Conservation (phyloP, 2,329 filamentous ascomycete species). For the Venturia oleaginea region DNA sequence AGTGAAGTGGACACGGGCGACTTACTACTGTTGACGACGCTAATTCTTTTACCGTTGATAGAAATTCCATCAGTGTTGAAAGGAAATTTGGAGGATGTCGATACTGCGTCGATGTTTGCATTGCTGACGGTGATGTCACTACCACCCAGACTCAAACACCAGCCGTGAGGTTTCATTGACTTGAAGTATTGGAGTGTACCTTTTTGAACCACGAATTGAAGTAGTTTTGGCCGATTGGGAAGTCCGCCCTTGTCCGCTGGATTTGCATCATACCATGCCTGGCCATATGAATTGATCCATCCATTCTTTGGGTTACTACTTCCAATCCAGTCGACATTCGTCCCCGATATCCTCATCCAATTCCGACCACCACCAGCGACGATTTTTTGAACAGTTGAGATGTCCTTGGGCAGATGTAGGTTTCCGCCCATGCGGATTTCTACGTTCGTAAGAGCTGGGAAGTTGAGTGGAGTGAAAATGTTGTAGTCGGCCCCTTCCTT, state of each 20-base stretch:
- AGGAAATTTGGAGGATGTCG: slow-evolving; percentile 27
- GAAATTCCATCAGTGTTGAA: slow-evolving; percentile 35
- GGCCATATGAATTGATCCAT: slow-evolving; percentile 39
- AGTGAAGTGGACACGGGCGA: not conserved
- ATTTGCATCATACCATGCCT: slow-evolving; percentile 39
- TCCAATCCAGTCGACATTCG: slow-evolving; percentile 26
- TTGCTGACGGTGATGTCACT: slow-evolving; percentile 33
- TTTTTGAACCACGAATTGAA: slow-evolving; percentile 30
- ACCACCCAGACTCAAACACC: slow-evolving; percentile 33
- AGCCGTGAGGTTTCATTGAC: slow-evolving; percentile 36
- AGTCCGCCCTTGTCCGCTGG: slow-evolving; percentile 28
- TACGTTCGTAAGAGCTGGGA: slow-evolving; percentile 34
- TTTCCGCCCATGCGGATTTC: slow-evolving; percentile 36
- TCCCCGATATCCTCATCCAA: slow-evolving; percentile 32
- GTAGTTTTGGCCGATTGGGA: slow-evolving; percentile 32
- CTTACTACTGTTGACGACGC: not conserved
- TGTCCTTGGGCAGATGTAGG: slow-evolving; percentile 34
- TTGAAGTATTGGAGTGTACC: slow-evolving; percentile 33
- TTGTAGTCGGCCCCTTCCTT: slow-evolving; percentile 35
- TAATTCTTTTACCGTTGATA: not conserved
- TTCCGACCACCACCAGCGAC: slow-evolving; percentile 24
- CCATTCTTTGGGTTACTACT: slow-evolving; percentile 19
- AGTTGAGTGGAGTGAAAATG: slow-evolving; percentile 31
- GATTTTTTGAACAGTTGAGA: slow-evolving; percentile 29
- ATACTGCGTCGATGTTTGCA: slow-evolving; percentile 33